These are phyloP conservation scores for Kurtzmaniella quercitrusa DNA, from an alignment of 1,139 yeast species.

Conservation along the genomic window DNA sequence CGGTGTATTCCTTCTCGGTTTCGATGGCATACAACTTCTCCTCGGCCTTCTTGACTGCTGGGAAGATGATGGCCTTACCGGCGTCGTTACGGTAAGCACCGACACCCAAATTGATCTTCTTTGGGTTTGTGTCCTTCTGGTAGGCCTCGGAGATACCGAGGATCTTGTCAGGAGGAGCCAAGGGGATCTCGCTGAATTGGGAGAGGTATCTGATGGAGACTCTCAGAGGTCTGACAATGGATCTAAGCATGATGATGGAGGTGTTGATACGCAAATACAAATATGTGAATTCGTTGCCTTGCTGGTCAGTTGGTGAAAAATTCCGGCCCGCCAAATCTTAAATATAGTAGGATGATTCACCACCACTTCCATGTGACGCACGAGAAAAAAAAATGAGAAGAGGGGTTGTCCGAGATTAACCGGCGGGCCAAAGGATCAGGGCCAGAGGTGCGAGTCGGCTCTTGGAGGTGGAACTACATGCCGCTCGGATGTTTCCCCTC, in stretches of 20 bases:
- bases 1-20: conserved; percentile 55
- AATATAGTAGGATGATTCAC: neutral
- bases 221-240: conserved; percentile 6
- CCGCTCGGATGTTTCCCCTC: neutral
- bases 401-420: conserved; percentile 6
- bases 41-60: conserved; percentile 46
- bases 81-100: conserved; percentile 48
- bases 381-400: neutral
- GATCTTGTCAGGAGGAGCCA: conserved; percentile 73
- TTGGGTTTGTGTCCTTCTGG: conserved; percentile 35
- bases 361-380: conserved; percentile 1
- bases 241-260: conserved; percentile 4
- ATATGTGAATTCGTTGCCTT: neutral
- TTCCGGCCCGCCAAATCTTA: neutral
- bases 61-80: conserved; percentile 47
- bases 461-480: neutral
- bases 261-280: neutral
- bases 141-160: conserved; percentile 60
- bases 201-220: conserved; percentile 17
- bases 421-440: conserved; percentile 4
- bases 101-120: conserved; percentile 47
- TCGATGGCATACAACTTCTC: conserved; percentile 34
- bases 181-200: conserved; percentile 35
- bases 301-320: neutral
- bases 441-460: neutral